Evolutionary conservation across 805 yeast species (phyloP).

Genomic region (Candida boleticola): DNA sequence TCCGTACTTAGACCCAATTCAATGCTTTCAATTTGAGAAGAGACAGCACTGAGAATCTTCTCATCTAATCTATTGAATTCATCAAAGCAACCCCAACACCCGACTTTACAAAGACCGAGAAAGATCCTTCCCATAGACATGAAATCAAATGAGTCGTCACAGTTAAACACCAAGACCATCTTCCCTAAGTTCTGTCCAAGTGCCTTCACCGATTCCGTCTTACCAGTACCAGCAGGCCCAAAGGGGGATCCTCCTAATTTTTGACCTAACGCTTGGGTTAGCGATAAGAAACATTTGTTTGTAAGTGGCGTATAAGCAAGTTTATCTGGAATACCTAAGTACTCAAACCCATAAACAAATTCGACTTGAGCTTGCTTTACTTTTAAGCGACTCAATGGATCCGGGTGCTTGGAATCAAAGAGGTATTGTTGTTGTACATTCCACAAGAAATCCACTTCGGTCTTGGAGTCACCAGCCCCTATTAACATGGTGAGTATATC

Average conservation of each 20-base stretch:
- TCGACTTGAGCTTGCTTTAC: slow-evolving; percentile 53
- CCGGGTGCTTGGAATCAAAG: slow-evolving; percentile 19
- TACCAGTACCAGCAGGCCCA: slow-evolving; percentile 98
- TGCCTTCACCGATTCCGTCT: slow-evolving; percentile 87
- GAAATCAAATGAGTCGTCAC: slow-evolving; percentile 87
- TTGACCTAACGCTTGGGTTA: slow-evolving; percentile 73
- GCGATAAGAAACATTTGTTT: slow-evolving; percentile 58
- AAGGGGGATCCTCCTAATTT: slow-evolving; percentile 84
- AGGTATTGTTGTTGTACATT: slow-evolving; percentile 51
- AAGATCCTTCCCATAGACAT: slow-evolving; percentile 75
- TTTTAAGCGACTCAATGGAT: slow-evolving; percentile 31
- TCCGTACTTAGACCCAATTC: slow-evolving; percentile 49
- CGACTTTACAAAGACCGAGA: slow-evolving; percentile 75
- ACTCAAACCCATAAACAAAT: slow-evolving; percentile 75
- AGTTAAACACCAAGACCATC: slow-evolving; percentile 81
- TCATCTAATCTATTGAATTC: slow-evolving; percentile 83
- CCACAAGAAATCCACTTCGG: slow-evolving; percentile 41
- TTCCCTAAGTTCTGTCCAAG: slow-evolving; percentile 77
- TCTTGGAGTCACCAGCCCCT: slow-evolving; percentile 5
- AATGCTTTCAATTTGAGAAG: slow-evolving; percentile 73
- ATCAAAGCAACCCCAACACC: slow-evolving; percentile 96
- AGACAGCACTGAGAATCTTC: slow-evolving; percentile 75
- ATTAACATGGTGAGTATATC: slow-evolving; percentile 31
- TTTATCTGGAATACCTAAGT: slow-evolving; percentile 69
- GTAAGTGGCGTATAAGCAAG: slow-evolving; percentile 77